A percentile compares a stretch with the other conserved stretches of the same genome.
phyloP scores from a whole-genome alignment of 208 protist species.

The Willaertia magna region DNA sequence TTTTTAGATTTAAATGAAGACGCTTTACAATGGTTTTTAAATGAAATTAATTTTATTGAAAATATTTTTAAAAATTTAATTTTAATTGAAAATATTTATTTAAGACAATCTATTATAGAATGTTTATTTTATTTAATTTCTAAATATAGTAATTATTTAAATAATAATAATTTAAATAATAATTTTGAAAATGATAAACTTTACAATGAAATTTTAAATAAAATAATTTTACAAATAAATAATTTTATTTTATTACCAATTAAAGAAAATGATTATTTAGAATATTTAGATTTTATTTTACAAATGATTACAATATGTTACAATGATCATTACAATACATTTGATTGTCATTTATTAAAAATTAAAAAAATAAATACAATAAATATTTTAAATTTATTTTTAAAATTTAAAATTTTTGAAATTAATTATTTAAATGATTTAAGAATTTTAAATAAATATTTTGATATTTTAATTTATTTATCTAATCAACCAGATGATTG shows the following conservation, averaged over 20 bases:
- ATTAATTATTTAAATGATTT: not conserved
- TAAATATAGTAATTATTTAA: not conserved
- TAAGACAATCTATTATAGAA: not conserved
- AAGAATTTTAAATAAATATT: not conserved
- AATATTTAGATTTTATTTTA: not conserved
- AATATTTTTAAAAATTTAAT: not conserved
- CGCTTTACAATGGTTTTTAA: not conserved
- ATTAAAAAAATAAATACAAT: not conserved
- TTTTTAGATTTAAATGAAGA: not conserved
- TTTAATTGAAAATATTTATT: not conserved
- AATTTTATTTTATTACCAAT: not conserved
- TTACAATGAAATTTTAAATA: too few relatives aligned
- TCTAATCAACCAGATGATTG: not conserved
- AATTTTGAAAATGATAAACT: too few relatives aligned
- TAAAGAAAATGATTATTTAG: not conserved
- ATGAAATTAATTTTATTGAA: not conserved
- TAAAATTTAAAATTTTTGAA: not conserved
- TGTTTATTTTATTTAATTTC: not conserved
- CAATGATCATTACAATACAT: not conserved
- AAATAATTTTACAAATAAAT: too few relatives aligned
- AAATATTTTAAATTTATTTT: not conserved
- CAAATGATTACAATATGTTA: not conserved
- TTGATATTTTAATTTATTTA: not conserved
- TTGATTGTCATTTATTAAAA: not conserved
- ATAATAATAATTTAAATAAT: too few relatives aligned